These are phyloP conservation scores for Thamnidium elegans DNA, from an alignment of 192 early-diverging fungal genomes.

Conservation along the genomic window DNA sequence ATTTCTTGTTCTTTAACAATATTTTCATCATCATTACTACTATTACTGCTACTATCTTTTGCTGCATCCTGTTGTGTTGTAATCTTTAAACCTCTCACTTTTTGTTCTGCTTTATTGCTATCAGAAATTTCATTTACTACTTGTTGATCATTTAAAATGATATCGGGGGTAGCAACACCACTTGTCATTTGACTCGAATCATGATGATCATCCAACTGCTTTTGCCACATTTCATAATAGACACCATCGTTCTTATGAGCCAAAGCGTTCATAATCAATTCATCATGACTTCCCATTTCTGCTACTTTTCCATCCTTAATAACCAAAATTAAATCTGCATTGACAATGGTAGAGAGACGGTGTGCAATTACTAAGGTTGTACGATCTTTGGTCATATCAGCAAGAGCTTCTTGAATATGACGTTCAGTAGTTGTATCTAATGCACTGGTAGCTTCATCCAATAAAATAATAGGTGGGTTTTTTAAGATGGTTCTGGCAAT, in stretches of 20 bases:
- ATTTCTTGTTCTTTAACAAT: too few species aligned
- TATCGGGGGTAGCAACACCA: neutral
- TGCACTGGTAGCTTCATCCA: constrained; percentile 90
- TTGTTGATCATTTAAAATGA: neutral
- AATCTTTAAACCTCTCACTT: too few species aligned
- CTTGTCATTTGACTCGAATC: neutral
- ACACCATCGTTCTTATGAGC: constrained; percentile 48
- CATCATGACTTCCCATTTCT: constrained; percentile 77
- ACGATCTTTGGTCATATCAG: constrained; percentile 71
- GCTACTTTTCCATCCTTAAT: constrained; percentile 78
- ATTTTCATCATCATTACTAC: too few species aligned
- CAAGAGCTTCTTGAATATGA: constrained; percentile 80
- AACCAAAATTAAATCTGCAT: constrained; percentile 83
- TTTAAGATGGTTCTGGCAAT: constrained; percentile 82
- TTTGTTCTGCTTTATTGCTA: too few species aligned
- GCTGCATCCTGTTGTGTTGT: too few species aligned
- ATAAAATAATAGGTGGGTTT: constrained; percentile 57
- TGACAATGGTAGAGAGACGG: constrained; percentile 78
- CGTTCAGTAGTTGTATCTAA: constrained; percentile 71
- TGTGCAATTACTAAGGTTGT: constrained; percentile 89
- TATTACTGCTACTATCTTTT: too few species aligned
- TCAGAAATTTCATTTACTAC: too few species aligned
- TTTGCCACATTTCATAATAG: constrained; percentile 90
- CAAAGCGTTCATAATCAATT: constrained; percentile 53
- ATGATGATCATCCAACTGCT: constrained; percentile 68